Evolutionary conservation across 2,329 filamentous ascomycete species (phyloP), one percentile per base, ranked within the genome.

Genomic region (Alternaria sp.): DNA sequence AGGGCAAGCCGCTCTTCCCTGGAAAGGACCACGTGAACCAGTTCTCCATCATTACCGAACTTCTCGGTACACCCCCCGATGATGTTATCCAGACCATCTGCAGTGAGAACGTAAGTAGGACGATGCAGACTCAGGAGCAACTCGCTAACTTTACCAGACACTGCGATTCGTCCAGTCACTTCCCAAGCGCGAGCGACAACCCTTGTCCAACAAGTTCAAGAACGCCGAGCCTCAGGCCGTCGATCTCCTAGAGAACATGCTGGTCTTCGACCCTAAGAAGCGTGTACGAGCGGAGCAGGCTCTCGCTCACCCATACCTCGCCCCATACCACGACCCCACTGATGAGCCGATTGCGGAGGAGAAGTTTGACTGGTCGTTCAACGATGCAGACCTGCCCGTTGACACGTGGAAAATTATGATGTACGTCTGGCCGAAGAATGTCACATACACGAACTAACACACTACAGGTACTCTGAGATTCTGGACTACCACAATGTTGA

Each of bases 391-490:
- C 77, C 84, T 99, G 59, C 94, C 95, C 1, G 94, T 98, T 52
- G 95, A 99, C 78, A 97, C 94, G n/a, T 99, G 95, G 95, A 99
- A 99, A 85, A 97, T 99, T 78, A 99, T 98, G 95, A 99, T 99
- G 95, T 97, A 85, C 77, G 77, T 38, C 12, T 11, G 30, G 51
- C 22, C 9, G 11, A 34, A 12, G 11, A 11, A 14, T 3, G 9
- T 6, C 9, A 32, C 9, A 28, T 6, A 43, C 18, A 27, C 14
- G 45, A 54, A 54, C 69, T 76, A 51, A 77, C 64, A 48, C 6
- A 4, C 8, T 8, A 16, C 72, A 97, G 94, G 93, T 98, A 98
- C 85, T 97, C 94, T 54, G 94, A 98, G 81, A 98, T 99, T 73
- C 90, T 98, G 73, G 94, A 98, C 81, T 98, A 97, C 82, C 95